Evolutionary conservation across 2,329 filamentous ascomycete species (phyloP).

Genomic region (Aspergillus pseudoglaucus): DNA sequence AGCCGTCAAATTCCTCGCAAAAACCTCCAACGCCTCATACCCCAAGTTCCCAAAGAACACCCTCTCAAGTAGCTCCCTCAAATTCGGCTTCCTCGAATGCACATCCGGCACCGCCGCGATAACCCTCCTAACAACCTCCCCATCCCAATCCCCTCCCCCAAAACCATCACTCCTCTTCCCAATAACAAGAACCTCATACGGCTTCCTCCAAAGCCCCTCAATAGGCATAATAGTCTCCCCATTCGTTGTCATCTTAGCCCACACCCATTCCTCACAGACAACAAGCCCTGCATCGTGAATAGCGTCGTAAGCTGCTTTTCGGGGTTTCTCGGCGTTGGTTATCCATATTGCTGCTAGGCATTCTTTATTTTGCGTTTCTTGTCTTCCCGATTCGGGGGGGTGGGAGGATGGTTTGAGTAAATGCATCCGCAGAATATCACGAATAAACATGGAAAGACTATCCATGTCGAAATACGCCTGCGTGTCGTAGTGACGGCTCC

Average conservation of each 20-base stretch:
- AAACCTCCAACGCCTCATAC: constrained; percentile 54
- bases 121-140: constrained; percentile 40
- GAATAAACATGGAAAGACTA: constrained; percentile 27
- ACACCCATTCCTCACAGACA: constrained; percentile 57
- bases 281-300: constrained; percentile 43
- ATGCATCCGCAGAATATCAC: constrained; percentile 40
- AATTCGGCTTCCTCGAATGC: constrained; percentile 59
- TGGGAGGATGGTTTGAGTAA: constrained; percentile 19
- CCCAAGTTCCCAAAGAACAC: constrained; percentile 31
- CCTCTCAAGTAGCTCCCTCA: constrained; percentile 50
- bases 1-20: constrained; percentile 52
- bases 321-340: constrained; percentile 51
- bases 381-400: constrained; percentile 16
- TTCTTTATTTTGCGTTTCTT: constrained; percentile 22
- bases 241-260: constrained; percentile 52
- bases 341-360: constrained; percentile 53
- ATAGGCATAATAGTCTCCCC: constrained; percentile 49
- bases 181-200: constrained; percentile 55
- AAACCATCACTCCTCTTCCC: constrained; percentile 18
- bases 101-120: constrained; percentile 56
- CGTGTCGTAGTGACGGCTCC: constrained; percentile 44
- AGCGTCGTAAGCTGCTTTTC: constrained; percentile 40
- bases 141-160: constrained; percentile 10
- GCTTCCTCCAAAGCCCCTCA: constrained; percentile 52
- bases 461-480: constrained; percentile 24